Conservation (phyloP, 2,329 filamentous ascomycete species). For the Calonectria fujianensis region DNA sequence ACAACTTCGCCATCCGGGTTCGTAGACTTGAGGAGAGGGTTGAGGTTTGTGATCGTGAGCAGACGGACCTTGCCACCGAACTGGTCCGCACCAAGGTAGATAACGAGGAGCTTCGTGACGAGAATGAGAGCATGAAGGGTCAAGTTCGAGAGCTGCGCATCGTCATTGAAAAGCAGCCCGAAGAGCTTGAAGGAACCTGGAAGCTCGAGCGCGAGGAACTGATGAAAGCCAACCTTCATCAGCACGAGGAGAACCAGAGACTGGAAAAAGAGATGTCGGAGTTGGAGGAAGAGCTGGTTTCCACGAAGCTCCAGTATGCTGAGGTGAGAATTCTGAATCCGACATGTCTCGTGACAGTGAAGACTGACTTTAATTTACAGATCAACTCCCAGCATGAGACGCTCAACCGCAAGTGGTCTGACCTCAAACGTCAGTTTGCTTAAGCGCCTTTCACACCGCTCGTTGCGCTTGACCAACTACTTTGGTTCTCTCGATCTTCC, state of each 20-base stretch:
- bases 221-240: slow-evolving; percentile 93
- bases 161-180: slow-evolving; percentile 92
- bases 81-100: slow-evolving; percentile 94
- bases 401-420: slow-evolving; percentile 85
- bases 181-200: slow-evolving; percentile 88
- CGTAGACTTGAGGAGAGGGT: slow-evolving; percentile 90
- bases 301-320: slow-evolving; percentile 95
- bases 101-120: slow-evolving; percentile 91
- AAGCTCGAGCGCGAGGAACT: slow-evolving; percentile 91
- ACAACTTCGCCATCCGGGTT: slow-evolving; percentile 83
- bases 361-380: slow-evolving; percentile 64
- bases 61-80: slow-evolving; percentile 92
- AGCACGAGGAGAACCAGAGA: slow-evolving; percentile 92
- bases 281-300: slow-evolving; percentile 93
- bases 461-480: background rate
- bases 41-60: slow-evolving; percentile 91
- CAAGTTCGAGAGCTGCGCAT: slow-evolving; percentile 90
- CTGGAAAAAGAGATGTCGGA: slow-evolving; percentile 93
- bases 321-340: slow-evolving; percentile 79
- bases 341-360: background rate
- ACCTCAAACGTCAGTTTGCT: slow-evolving; percentile 78
- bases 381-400: slow-evolving; percentile 83
- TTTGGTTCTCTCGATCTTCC: slow-evolving; percentile 29
- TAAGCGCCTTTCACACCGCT: slow-evolving; percentile 49
- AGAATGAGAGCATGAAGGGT: slow-evolving; percentile 90